Evolutionary conservation across 495 filamentous ascomycete genomes (phyloP).

Genomic region (Penicillium atrosanguineum): DNA sequence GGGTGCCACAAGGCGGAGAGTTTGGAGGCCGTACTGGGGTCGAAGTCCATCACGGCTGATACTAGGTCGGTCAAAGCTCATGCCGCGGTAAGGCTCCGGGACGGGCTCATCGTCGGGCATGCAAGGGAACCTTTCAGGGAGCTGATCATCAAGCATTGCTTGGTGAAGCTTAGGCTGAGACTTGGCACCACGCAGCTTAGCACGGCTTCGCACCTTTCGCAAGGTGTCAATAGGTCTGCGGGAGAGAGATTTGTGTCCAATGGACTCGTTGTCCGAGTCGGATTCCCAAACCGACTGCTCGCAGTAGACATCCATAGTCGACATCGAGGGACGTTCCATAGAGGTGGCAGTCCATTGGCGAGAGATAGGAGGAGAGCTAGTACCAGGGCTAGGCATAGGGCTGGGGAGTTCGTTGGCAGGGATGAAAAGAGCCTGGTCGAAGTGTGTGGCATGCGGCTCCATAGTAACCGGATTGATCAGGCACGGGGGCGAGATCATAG

Average conservation of each 20-base stretch:
- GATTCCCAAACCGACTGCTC: constrained; percentile 51
- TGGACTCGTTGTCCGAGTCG: constrained; percentile 42
- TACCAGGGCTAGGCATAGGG: constrained; percentile 39
- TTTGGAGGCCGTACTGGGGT: constrained; percentile 25
- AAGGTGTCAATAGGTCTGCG: constrained; percentile 44
- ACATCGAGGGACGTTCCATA: constrained; percentile 43
- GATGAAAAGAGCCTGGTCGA: constrained; percentile 47
- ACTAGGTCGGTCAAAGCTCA: constrained; percentile 27
- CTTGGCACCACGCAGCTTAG: constrained; percentile 45
- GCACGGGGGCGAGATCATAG: constrained; percentile 44
- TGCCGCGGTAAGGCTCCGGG: constrained; percentile 10
- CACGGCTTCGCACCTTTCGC: constrained; percentile 47
- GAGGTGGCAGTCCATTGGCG: constrained; percentile 37
- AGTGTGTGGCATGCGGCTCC: constrained; percentile 45
- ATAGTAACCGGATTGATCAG: constrained; percentile 44
- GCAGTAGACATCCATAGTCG: constrained; percentile 37
- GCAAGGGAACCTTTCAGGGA: constrained; percentile 33
- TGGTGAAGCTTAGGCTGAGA: constrained; percentile 39
- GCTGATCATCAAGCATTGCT: constrained; percentile 20
- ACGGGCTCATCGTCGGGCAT: constrained; percentile 27
- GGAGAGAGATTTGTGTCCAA: constrained; percentile 38
- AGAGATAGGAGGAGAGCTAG: constrained; percentile 36
- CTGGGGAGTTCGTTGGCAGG: constrained; percentile 42
- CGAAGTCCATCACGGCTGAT: constrained; percentile 29
- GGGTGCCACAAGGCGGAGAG: constrained; percentile 39